These are phyloP conservation scores for Pseudotulostoma volvatum DNA, from an alignment of 495 filamentous ascomycete species.

Conservation along the genomic window DNA sequence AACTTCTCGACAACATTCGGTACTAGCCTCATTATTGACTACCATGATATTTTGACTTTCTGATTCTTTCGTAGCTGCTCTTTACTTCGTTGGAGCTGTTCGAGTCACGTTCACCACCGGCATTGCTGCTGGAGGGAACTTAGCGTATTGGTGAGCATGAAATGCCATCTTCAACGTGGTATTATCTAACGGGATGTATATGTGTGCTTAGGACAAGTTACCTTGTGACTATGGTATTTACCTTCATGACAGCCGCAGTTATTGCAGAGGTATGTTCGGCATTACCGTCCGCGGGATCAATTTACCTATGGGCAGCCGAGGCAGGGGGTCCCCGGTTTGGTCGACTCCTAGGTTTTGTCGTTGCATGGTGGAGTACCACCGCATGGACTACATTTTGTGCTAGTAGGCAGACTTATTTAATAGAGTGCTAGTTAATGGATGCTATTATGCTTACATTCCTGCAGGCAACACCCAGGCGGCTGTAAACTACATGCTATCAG, in stretches of 20 bases:
- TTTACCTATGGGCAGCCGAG: conserved; percentile 42
- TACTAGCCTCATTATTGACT: conserved; percentile 4
- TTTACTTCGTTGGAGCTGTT: conserved; percentile 41
- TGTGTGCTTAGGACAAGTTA: conserved; percentile 33
- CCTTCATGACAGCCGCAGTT: conserved; percentile 39
- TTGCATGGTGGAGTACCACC: conserved; percentile 44
- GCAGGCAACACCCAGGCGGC: conserved; percentile 34
- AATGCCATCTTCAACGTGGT: background rate
- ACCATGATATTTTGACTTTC: conserved; percentile 1
- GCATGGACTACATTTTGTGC: conserved; percentile 43
- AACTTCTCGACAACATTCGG: conserved; percentile 41
- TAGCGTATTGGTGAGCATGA: conserved; percentile 33
- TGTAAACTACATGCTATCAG: conserved; percentile 38
- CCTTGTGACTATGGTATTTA: conserved; percentile 37
- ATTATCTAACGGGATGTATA: conserved; percentile 1
- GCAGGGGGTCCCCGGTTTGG: conserved; percentile 36
- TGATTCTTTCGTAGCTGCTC: conserved; percentile 21
- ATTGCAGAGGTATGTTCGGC: conserved; percentile 41
- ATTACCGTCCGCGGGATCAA: conserved; percentile 38
- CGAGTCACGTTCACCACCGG: conserved; percentile 40
- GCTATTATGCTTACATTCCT: background rate
- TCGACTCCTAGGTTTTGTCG: conserved; percentile 35
- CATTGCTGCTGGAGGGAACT: conserved; percentile 38
- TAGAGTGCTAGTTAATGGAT: too few relatives aligned
- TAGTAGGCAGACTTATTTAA: conserved; percentile 15